Percentiles rank a stretch among this genome's conserved stretches.
These are phyloP conservation scores for Boletus patriciae DNA, from an alignment of 768 basidiomycete species.

Conservation along the genomic window DNA sequence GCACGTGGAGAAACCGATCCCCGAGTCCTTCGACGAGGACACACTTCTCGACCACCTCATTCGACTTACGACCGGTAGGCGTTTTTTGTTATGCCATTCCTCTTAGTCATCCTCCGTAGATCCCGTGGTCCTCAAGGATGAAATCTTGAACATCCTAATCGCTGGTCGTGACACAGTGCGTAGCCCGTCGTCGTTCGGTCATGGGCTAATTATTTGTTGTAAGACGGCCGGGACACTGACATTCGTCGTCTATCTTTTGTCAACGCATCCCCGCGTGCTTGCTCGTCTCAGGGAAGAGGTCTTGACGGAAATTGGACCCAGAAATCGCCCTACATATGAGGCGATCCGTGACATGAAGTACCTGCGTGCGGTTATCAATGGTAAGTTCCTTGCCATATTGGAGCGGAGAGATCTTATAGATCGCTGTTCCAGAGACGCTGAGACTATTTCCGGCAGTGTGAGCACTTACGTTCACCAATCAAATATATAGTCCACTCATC, in stretches of 20 bases:
- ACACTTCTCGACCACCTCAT: constrained; percentile 60
- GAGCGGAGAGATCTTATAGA: background rate
- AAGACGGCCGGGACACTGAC: constrained; percentile 40
- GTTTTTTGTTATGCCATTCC: constrained; percentile 22
- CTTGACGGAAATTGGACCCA: constrained; percentile 48
- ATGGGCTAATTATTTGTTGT: constrained; percentile 23
- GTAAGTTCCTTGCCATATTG: constrained; percentile 28
- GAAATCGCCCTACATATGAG: constrained; percentile 50
- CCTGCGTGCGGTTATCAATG: constrained; percentile 64
- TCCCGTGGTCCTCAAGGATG: constrained; percentile 27
- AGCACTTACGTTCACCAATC: background rate
- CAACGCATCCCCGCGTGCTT: constrained; percentile 49
- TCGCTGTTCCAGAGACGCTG: constrained; percentile 44
- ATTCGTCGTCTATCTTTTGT: constrained; percentile 44
- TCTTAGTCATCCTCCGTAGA: constrained; percentile 17
- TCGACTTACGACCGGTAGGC: constrained; percentile 43
- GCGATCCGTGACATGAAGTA: constrained; percentile 63
- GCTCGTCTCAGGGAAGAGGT: constrained; percentile 56
- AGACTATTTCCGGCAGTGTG: constrained; percentile 55
- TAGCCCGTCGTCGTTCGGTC: background rate
- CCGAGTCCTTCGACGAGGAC: constrained; percentile 37
- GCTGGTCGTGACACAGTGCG: constrained; percentile 32
- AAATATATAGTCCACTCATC: background rate
- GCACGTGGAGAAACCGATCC: constrained; percentile 22
- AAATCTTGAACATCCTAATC: constrained; percentile 37